Evolutionary conservation across 768 basidiomycete species (phyloP).

Genomic region (Suillus cothurnatus): DNA sequence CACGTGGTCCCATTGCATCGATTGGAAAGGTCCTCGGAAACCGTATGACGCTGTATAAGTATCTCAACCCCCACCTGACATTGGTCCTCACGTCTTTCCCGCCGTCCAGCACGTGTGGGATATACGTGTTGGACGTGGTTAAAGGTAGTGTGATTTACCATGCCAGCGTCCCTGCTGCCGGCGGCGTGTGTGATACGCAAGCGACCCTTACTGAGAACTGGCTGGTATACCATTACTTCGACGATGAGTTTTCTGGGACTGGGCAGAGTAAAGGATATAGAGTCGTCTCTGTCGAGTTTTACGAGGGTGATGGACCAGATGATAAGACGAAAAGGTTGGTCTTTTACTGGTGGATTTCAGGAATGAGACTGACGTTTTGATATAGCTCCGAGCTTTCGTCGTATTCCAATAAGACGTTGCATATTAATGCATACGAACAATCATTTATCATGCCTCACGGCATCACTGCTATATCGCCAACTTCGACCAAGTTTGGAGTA

Average conservation of each 20-base stretch:
- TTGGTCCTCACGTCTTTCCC: constrained; percentile 57
- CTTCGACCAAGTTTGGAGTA: constrained; percentile 88
- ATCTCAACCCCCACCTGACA: constrained; percentile 82
- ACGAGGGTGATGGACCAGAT: constrained; percentile 72
- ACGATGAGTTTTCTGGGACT: constrained; percentile 48
- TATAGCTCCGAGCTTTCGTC: constrained; percentile 56
- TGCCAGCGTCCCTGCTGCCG: constrained; percentile 49
- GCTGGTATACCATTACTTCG: constrained; percentile 88
- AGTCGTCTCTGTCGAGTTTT: constrained; percentile 84
- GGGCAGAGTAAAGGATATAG: constrained; percentile 66
- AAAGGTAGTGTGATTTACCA: constrained; percentile 81
- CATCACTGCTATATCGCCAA: constrained; percentile 70
- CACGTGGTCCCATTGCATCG: constrained; percentile 64
- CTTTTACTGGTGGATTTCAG: constrained; percentile 20
- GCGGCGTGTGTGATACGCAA: constrained; percentile 62
- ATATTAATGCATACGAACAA: constrained; percentile 64
- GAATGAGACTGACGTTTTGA: not conserved
- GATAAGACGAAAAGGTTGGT: constrained; percentile 70
- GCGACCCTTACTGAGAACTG: constrained; percentile 84
- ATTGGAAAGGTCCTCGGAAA: constrained; percentile 86
- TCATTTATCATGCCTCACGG: constrained; percentile 70
- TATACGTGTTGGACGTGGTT: constrained; percentile 79
- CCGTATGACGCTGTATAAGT: constrained; percentile 90
- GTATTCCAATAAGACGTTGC: constrained; percentile 53
- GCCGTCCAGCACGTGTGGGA: constrained; percentile 45